Evolutionary conservation across 2,329 filamentous ascomycete species (phyloP).

Genomic region (Plectosphaerella plurivora): DNA sequence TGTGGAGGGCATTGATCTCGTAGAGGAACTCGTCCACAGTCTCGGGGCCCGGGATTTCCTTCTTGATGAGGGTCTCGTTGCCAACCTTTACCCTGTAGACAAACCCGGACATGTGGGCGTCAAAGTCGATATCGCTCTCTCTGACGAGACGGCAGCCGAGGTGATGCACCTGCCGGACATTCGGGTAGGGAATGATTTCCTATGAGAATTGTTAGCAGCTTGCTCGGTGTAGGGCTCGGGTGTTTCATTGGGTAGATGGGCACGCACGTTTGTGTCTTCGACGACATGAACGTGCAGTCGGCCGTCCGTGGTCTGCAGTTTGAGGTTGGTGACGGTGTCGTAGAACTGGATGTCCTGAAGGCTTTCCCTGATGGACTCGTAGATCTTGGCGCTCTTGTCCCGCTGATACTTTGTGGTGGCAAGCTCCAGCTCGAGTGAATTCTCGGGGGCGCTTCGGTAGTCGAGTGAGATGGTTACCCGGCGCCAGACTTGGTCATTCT

Average conservation of each 20-base stretch:
- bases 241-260: background rate
- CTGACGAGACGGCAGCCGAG: constrained; percentile 59
- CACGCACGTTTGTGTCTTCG: constrained; percentile 78
- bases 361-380: constrained; percentile 89
- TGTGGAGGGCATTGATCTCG: constrained; percentile 90
- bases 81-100: constrained; percentile 85
- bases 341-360: constrained; percentile 94
- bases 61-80: constrained; percentile 77
- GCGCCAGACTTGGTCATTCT: constrained; percentile 73
- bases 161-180: constrained; percentile 68
- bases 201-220: constrained; percentile 16
- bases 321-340: constrained; percentile 91
- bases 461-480: constrained; percentile 91
- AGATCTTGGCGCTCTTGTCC: constrained; percentile 90
- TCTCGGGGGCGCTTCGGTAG: constrained; percentile 73
- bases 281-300: constrained; percentile 93
- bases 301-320: constrained; percentile 82
- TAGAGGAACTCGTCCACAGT: constrained; percentile 96
- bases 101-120: constrained; percentile 92
- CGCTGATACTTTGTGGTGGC: constrained; percentile 74
- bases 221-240: background rate
- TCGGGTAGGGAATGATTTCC: constrained; percentile 87
- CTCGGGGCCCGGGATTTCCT: constrained; percentile 94
- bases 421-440: constrained; percentile 83
- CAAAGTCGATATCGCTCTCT: constrained; percentile 76